A percentile compares a stretch with the other conserved stretches of the same genome.
Evolutionary conservation across 2,329 filamentous ascomycete species (phyloP).

Genomic region (Cladophialophora yegresii): DNA sequence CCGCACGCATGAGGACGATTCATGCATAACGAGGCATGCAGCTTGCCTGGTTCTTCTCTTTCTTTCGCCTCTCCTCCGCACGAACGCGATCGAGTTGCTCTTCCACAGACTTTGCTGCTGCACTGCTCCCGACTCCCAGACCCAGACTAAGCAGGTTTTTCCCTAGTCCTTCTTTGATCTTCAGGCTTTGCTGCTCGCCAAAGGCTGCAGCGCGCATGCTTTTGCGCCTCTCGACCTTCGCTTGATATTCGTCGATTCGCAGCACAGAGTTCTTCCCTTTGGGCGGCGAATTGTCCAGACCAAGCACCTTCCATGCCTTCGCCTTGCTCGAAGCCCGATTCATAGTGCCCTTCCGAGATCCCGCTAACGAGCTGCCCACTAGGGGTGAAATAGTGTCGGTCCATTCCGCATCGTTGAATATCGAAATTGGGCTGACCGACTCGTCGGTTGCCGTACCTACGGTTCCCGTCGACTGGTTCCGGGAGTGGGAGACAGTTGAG

Average conservation of each 20-base stretch:
- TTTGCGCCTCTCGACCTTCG: conserved; percentile 30
- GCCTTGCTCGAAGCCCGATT: conserved; percentile 17
- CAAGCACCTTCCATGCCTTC: conserved; percentile 32
- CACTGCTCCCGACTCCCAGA: conserved; percentile 21
- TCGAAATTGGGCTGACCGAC: conserved; percentile 29
- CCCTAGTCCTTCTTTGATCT: conserved; percentile 27
- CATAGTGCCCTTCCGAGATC: conserved; percentile 12
- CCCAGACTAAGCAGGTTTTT: conserved; percentile 28
- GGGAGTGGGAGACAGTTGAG: conserved; percentile 14
- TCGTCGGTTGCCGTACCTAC: conserved; percentile 20
- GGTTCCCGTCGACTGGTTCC: conserved; percentile 26
- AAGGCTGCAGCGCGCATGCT: conserved; percentile 24
- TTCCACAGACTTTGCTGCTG: conserved; percentile 22
- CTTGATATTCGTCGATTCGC: conserved; percentile 33
- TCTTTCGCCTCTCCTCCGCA: conserved; percentile 27
- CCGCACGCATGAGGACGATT: not conserved
- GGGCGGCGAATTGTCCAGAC: conserved; percentile 20
- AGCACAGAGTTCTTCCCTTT: conserved; percentile 29
- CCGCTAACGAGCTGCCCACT: not conserved
- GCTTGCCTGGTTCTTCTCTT: conserved; percentile 36
- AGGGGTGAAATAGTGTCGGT: conserved; percentile 26
- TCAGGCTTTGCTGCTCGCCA: conserved; percentile 4
- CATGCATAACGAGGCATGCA: conserved; percentile 22
- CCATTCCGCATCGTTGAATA: conserved; percentile 21
- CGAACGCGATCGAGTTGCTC: conserved; percentile 24